Percentiles rank a stretch among this genome's conserved stretches.
These are phyloP conservation scores for Aspergillus transmontanensis DNA, from an alignment of 2,329 filamentous ascomycete genomes.

Conservation along the genomic window DNA sequence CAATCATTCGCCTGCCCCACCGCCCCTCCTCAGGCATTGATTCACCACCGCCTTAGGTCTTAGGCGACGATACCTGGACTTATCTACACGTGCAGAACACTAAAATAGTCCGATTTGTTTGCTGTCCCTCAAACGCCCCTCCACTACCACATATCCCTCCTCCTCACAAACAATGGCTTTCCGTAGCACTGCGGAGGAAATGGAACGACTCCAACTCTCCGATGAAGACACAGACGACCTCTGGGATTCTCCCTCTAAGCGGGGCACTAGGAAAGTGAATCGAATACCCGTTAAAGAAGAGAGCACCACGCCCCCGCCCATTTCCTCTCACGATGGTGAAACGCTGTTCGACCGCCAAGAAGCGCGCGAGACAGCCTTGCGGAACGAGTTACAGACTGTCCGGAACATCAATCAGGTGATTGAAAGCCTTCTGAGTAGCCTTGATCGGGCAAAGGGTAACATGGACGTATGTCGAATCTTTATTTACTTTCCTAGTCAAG, in stretches of 20 bases:
- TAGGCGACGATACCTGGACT: neutral
- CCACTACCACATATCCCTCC: neutral
- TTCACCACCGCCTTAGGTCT: neutral
- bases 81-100: slow-evolving; percentile 1
- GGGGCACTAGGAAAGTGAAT: slow-evolving; percentile 35
- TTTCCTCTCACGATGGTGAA: slow-evolving; percentile 49
- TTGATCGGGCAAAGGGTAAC: slow-evolving; percentile 51
- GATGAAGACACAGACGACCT: slow-evolving; percentile 60
- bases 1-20: neutral
- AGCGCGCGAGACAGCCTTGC: slow-evolving; percentile 72
- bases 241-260: slow-evolving; percentile 59
- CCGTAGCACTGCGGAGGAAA: slow-evolving; percentile 48
- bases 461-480: slow-evolving; percentile 46
- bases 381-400: slow-evolving; percentile 78
- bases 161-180: slow-evolving; percentile 29
- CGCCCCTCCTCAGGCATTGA: neutral
- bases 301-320: slow-evolving; percentile 28
- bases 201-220: slow-evolving; percentile 55
- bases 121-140: neutral
- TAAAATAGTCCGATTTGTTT: neutral
- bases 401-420: slow-evolving; percentile 86
- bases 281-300: slow-evolving; percentile 43
- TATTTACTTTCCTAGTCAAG: neutral
- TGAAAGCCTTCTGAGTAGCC: slow-evolving; percentile 57
- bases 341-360: slow-evolving; percentile 65